These are phyloP conservation scores for Beauveria rudraprayagi DNA, from an alignment of 2,329 filamentous ascomycete genomes.

Conservation along the genomic window DNA sequence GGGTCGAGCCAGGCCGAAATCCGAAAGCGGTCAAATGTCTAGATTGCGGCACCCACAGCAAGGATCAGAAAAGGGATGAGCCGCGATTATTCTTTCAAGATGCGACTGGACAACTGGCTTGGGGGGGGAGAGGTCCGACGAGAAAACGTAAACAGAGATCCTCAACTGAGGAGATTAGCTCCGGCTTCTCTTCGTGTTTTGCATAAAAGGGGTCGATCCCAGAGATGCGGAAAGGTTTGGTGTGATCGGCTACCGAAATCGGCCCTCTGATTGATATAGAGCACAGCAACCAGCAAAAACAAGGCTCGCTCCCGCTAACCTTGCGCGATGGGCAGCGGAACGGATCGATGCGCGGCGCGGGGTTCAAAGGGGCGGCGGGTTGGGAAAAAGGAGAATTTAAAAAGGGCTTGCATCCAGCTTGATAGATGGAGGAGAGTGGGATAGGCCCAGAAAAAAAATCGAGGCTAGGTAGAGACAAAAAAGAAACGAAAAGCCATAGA, in stretches of 20 bases:
- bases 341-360: background rate
- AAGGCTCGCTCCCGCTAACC: background rate
- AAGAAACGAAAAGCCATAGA: background rate
- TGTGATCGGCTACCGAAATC: background rate
- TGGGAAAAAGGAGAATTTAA: no score
- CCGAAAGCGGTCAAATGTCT: background rate
- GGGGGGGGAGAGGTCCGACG: no score
- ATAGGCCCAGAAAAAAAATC: no score
- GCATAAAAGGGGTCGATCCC: background rate
- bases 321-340: background rate
- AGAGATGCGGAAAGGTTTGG: background rate
- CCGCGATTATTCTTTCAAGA: background rate
- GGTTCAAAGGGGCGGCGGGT: no score
- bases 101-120: background rate
- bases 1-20: background rate
- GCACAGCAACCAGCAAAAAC: background rate
- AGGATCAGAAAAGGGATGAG: background rate
- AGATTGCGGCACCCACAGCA: background rate
- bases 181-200: background rate
- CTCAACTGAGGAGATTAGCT: background rate
- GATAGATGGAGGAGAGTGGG: no score
- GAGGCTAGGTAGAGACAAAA: background rate
- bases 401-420: no score
- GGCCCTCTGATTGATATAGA: background rate
- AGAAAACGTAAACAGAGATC: background rate